These are phyloP conservation scores for Rugosomyces carneus DNA, from an alignment of 1,284 basidiomycete species.

Conservation along the genomic window DNA sequence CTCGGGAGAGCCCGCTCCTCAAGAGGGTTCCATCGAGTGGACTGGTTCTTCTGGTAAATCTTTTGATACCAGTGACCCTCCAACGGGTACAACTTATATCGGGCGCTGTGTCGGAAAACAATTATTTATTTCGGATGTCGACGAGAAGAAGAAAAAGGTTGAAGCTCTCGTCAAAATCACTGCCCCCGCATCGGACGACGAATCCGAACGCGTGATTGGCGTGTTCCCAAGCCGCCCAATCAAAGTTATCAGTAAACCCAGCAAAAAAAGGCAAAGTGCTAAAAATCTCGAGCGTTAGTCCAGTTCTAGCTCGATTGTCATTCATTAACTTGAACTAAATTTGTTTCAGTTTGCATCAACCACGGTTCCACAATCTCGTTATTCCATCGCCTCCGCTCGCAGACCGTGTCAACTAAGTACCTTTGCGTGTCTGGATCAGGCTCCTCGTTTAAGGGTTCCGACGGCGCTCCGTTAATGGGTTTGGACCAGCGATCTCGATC, in stretches of 20 bases:
- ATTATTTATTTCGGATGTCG: conserved; percentile 85
- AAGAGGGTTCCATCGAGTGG: conserved; percentile 83
- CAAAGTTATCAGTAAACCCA: conserved; percentile 95
- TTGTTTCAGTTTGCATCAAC: conserved; percentile 78
- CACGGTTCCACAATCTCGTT: conserved; percentile 94
- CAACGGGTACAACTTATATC: conserved; percentile 73
- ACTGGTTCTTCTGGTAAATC: conserved; percentile 74
- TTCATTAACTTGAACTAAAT: conserved; percentile 4
- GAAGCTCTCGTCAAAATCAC: conserved; percentile 87
- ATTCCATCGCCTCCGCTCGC: conserved; percentile 91
- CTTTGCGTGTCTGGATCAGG: conserved; percentile 90
- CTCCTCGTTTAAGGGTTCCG: conserved; percentile 85
- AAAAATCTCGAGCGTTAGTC: conserved; percentile 88
- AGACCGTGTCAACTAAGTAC: conserved; percentile 93
- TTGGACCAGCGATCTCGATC: conserved; percentile 68
- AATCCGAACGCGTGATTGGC: conserved; percentile 76
- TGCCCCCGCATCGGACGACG: conserved; percentile 73
- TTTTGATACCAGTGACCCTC: conserved; percentile 77
- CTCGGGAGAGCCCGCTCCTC: conserved; percentile 81
- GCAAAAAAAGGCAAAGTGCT: conserved; percentile 91
- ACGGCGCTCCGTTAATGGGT: conserved; percentile 79
- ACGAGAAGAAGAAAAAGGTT: conserved; percentile 89
- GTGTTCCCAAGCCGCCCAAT: conserved; percentile 88
- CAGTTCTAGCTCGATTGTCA: conserved; percentile 14
- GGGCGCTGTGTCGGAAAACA: conserved; percentile 88